Base-by-base conservation (phyloP, 352 stramenopile genomes). In the Pythium utonaiense region DNA sequence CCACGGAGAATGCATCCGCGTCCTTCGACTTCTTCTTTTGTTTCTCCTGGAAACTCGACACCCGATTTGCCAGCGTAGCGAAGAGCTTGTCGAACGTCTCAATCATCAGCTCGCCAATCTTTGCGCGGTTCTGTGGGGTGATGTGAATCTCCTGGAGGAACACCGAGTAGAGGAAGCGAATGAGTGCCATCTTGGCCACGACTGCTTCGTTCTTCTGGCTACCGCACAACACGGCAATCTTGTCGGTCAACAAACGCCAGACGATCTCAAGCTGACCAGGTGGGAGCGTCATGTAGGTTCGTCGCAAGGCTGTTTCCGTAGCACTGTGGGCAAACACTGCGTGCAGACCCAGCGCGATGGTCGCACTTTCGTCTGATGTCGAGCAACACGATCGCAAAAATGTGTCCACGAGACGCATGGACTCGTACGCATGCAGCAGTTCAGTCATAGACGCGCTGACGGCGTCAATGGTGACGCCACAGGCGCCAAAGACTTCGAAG, bases 141-240 rank as follows among this genome's bases (percentile, higher is more conserved):
- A 93, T 84, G 47, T 93, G 80, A 52, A 95, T 73, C 66, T 95
- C 84, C 56, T 93, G 80, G 1, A 89, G 52, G 27, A 93, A 95
- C 19, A 77, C 69, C 47, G 83, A 78, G 58, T 93, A 88, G 6
- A 94, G 51, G n/a, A 87, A 74, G 6, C 86, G 86, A 22, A 78
- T 78, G 56, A 93, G 60, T 1, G 70, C 67, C 27, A 93, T 64
- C 52, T 59, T 65, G 36, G 52, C 65, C 0, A 51, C 60, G 4
- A 60, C 31, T 6, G 62, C 34, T 28, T 36, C 47, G 13, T 40
- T 49, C 16, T 50, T 69, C 19, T 36, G 21, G n/a, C 25, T 57
- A 14, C 28, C 36, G 30, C 52, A 63, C 12, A 66, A 50, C 54
- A 72, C 60, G 1, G 65, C 72, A 17, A 89, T 69, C 13, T 86